Conservation (phyloP, 371 early-diverging fungal species). For the Circinella umbellata region DNA sequence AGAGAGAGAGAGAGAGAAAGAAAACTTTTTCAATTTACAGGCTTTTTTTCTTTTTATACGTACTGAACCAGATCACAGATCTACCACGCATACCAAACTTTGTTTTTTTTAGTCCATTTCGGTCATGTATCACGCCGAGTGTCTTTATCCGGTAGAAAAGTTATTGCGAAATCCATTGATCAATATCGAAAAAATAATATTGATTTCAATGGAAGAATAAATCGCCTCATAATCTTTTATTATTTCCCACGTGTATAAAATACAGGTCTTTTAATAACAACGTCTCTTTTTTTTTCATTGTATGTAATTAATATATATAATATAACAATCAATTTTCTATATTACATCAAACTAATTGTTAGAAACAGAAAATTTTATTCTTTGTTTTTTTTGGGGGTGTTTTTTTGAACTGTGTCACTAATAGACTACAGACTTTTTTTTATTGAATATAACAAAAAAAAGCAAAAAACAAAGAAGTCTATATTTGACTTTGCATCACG, state of each 20-base stretch:
- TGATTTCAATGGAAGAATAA: neutral
- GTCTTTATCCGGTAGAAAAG: neutral
- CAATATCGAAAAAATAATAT: neutral
- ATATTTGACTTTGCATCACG: too few species aligned
- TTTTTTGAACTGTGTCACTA: too few species aligned
- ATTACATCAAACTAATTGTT: too few species aligned
- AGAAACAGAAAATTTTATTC: too few species aligned
- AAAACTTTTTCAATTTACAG: neutral
- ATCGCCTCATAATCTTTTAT: neutral
- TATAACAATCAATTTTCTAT: too few species aligned
- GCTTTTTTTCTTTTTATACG: neutral
- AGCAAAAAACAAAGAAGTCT: too few species aligned
- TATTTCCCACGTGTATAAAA: neutral
- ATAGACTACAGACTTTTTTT: too few species aligned
- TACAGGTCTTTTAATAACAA: neutral
- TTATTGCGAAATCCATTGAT: neutral
- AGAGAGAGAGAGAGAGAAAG: neutral
- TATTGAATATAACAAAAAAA: too few species aligned
- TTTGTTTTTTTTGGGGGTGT: too few species aligned
- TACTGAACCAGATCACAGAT: conserved; percentile 1
- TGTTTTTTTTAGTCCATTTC: neutral
- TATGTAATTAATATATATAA: too few species aligned
- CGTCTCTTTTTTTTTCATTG: too few species aligned
- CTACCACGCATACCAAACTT: neutral
- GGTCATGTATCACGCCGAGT: neutral